A percentile compares a stretch with the other conserved stretches of the same genome.
These are phyloP conservation scores for Daphne laureola DNA, from an alignment of 441 rosid species.

Conservation along the genomic window DNA sequence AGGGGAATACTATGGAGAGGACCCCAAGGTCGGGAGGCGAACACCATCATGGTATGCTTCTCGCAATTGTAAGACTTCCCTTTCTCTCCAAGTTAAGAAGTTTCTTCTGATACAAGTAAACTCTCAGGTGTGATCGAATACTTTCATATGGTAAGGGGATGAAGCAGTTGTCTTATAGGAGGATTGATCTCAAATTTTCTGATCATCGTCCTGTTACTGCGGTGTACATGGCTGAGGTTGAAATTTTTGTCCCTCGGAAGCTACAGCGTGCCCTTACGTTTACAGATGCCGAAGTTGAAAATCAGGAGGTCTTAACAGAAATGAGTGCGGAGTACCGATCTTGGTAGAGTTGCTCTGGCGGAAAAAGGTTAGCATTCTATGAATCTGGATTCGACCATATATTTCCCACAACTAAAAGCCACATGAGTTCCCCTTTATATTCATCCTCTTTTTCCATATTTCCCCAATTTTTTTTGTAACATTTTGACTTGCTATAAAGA, in stretches of 20 bases:
- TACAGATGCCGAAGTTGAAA: conserved; percentile 81
- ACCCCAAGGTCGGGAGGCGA: conserved; percentile 72
- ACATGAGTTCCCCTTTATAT: no score
- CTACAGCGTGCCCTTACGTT: conserved; percentile 80
- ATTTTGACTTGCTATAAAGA: no score
- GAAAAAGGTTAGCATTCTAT: conserved; percentile 25
- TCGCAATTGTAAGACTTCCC: not conserved
- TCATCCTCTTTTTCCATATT: no score
- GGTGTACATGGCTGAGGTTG: conserved; percentile 71
- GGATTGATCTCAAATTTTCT: conserved; percentile 67
- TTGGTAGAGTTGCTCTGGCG: conserved; percentile 22
- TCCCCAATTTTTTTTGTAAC: no score
- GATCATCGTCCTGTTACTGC: conserved; percentile 97
- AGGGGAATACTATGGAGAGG: conserved; percentile 66
- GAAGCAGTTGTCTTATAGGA: conserved; percentile 58
- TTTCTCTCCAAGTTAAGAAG: conserved; percentile 6
- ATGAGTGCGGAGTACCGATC: conserved; percentile 23
- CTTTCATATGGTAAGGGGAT: conserved; percentile 79
- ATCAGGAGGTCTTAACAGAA: conserved; percentile 33
- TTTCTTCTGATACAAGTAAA: conserved; percentile 3
- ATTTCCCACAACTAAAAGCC: no score
- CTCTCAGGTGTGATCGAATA: conserved; percentile 83
- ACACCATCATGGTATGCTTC: conserved; percentile 77
- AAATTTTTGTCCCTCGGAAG: conserved; percentile 64
- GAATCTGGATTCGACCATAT: no score